These are phyloP conservation scores for Daldinia bambusicola DNA, from an alignment of 495 filamentous ascomycete species.

Conservation along the genomic window DNA sequence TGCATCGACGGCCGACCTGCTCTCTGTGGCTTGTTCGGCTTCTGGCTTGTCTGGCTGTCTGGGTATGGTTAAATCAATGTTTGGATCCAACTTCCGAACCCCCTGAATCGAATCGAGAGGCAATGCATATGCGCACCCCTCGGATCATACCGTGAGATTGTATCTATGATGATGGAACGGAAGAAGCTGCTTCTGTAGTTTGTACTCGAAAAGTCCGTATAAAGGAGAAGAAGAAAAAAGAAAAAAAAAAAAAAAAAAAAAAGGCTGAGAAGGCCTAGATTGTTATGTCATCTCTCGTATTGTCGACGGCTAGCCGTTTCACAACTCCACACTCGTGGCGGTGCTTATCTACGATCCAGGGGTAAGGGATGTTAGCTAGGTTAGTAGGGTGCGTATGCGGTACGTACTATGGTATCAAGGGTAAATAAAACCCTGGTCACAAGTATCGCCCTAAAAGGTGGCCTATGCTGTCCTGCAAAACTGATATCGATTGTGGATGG, in stretches of 20 bases:
- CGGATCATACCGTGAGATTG: constrained; percentile 39
- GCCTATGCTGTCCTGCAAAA: too few species aligned
- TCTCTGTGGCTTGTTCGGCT: constrained; percentile 1
- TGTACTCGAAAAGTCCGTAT: background rate
- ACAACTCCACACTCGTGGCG: constrained; percentile 37
- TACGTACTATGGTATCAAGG: too few species aligned
- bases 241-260: background rate
- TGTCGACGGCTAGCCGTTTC: constrained; percentile 14
- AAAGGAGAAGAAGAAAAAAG: background rate
- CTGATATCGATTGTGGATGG: too few species aligned
- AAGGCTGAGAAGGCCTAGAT: background rate
- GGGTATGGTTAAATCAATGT: constrained; percentile 34
- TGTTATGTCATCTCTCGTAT: constrained; percentile 22
- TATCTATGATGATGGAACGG: constrained; percentile 1
- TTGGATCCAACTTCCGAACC: constrained; percentile 29
- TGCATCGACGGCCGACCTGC: constrained; percentile 23
- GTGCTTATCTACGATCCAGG: constrained; percentile 43
- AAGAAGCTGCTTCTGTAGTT: background rate
- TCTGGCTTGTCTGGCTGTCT: background rate
- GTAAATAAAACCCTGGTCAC: too few species aligned
- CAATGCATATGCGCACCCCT: constrained; percentile 21
- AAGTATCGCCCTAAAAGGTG: too few species aligned
- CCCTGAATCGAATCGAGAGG: constrained; percentile 19
- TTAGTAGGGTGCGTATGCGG: constrained; percentile 2
- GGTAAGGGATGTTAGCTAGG: background rate